phyloP scores from a whole-genome alignment of 768 basidiomycete species.

The Favolaschia claudopus region DNA sequence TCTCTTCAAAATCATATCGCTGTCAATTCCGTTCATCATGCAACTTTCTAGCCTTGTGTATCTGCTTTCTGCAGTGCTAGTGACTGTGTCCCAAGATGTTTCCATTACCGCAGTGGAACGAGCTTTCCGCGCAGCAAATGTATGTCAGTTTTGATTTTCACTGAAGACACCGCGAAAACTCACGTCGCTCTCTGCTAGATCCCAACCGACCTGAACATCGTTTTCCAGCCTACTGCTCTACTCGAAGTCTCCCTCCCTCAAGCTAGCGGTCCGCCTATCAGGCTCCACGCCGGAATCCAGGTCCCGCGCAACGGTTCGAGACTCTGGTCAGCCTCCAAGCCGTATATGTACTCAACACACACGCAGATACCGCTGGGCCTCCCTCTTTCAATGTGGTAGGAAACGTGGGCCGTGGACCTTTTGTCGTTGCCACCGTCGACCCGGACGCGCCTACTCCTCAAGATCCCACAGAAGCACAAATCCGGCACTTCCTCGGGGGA shows the following conservation, averaged over 20 bases:
- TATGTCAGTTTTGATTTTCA: neutral
- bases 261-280: conserved; percentile 17
- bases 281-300: conserved; percentile 32
- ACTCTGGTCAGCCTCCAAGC: too few relatives aligned
- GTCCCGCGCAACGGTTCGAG: conserved; percentile 23
- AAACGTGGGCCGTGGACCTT: conserved; percentile 42
- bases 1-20: too few relatives aligned
- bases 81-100: neutral
- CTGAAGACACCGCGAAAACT: neutral
- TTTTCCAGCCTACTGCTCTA: conserved; percentile 29
- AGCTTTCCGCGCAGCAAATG: conserved; percentile 6
- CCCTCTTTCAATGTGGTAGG: conserved; percentile 40
- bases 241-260: conserved; percentile 33
- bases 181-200: conserved; percentile 27
- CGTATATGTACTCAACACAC: too few relatives aligned
- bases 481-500: conserved; percentile 56
- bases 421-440: conserved; percentile 54
- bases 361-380: conserved; percentile 44
- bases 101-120: neutral
- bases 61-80: neutral
- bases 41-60: neutral
- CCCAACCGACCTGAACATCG: conserved; percentile 24
- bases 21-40: neutral
- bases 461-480: conserved; percentile 45
- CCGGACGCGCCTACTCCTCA: conserved; percentile 60